phyloP scores from a whole-genome alignment of 371 early-diverging fungal species.

The Phascolomyces articulosus region DNA sequence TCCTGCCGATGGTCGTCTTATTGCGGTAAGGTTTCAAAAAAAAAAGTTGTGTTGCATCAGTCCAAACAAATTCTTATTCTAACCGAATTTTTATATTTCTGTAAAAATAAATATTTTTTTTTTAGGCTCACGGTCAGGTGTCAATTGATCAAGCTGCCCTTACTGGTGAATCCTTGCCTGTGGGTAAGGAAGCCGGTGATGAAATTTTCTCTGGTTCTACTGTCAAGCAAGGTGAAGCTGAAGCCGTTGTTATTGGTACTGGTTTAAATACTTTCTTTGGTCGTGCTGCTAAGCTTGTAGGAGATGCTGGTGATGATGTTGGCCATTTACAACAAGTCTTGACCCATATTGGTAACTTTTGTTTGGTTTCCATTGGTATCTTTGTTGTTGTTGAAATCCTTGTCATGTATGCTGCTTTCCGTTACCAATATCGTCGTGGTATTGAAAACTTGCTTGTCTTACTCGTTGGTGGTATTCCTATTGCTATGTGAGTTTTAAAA shows the following conservation, averaged over 20 bases:
- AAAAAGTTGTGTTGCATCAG: constrained; percentile 5
- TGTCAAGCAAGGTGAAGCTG: constrained; percentile 93
- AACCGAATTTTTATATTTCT: not conserved
- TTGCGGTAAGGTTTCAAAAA: constrained; percentile 18
- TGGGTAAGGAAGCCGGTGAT: constrained; percentile 71
- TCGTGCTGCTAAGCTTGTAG: constrained; percentile 83
- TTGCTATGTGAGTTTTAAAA: constrained; percentile 58
- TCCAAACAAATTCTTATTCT: not conserved
- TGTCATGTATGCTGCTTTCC: constrained; percentile 82
- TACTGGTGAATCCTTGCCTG: constrained; percentile 84
- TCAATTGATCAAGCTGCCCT: constrained; percentile 81
- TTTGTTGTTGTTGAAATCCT: constrained; percentile 80
- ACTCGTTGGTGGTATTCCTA: constrained; percentile 82
- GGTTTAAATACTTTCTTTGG: constrained; percentile 91
- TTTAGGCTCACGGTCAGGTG: constrained; percentile 47
- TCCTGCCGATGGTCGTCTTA: constrained; percentile 76
- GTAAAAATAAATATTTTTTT: not conserved
- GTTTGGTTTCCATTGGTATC: constrained; percentile 69
- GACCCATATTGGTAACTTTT: constrained; percentile 91
- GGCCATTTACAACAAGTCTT: constrained; percentile 89
- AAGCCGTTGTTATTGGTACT: constrained; percentile 86
- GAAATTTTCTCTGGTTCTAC: constrained; percentile 81
- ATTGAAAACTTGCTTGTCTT: constrained; percentile 75
- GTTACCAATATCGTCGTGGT: constrained; percentile 68
- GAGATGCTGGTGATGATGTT: constrained; percentile 78